Base-by-base conservation (phyloP, 2,329 filamentous ascomycete species). In the Escovopsis weberi region DNA sequence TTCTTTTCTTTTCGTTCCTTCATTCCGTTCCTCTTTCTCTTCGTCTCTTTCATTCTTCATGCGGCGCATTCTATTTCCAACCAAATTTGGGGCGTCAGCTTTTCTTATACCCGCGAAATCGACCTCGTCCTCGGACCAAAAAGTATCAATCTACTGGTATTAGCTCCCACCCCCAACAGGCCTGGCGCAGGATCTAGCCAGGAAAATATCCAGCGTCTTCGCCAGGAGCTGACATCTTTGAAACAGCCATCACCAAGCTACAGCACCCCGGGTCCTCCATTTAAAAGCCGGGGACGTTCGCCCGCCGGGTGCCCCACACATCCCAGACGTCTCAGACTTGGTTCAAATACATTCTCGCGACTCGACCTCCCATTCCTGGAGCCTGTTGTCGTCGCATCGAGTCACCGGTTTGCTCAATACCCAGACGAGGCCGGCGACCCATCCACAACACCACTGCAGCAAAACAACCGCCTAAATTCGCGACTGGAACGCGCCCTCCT, bases 311-410 rank as follows among this genome's bases (percentile, higher is more conserved):
- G 23, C 8, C 37, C 37, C 23, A 26, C 23, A 26, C 26, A 39
- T 39, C 35, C 35, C 37, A 39, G 26, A 39, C 37, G 37, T 26
- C 37, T 39, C 37, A 39, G 26, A 39, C 37, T 23, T 39, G 23
- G 19, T 26, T 30, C 26, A 39, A 26, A 39, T 39, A 23, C 19
- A 39, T 28, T 30, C 37, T 30, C 28, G 28, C 28, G 28, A 32
- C 28, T 32, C 37, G 26, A 30, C 19, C 6, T 18, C 26, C 37
- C 37, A 28, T 28, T 39, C 26, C 19, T 26, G 18, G 37, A 23
- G 11, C 19, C 26, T 30, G 26, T 11, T 30, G 23, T 11, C 12
- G 23, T 30, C n/a, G 23, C 23, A 18, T 30, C 26, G 19, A 39
- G 26, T 30, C 26, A 15, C n/a, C 18, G 12, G 12, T 37, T 39